Evolutionary conservation across 2,329 filamentous ascomycete species (phyloP).

Genomic region (Elsinoe necatrix): DNA sequence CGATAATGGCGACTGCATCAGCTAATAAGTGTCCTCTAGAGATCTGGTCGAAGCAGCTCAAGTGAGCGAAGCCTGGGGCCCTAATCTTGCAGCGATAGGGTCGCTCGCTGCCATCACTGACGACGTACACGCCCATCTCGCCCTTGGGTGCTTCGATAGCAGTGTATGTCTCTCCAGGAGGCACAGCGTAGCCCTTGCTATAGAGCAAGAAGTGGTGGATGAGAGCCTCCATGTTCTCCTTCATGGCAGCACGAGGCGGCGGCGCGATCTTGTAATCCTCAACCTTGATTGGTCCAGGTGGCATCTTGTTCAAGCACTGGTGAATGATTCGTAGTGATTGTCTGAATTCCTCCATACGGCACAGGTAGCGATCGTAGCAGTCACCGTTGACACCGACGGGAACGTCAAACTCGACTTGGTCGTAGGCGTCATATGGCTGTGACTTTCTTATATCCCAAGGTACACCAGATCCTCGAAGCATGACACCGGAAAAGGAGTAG

Average conservation of each 20-base stretch:
- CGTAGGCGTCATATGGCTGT: slow-evolving; percentile 95
- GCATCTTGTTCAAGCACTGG: slow-evolving; percentile 99
- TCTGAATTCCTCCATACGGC: slow-evolving; percentile 99
- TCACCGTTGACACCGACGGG: slow-evolving; percentile 94
- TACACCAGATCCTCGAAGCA: slow-evolving; percentile 93
- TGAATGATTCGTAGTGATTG: slow-evolving; percentile 97
- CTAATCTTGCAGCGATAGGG: slow-evolving; percentile 97
- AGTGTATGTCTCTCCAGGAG: slow-evolving; percentile 94
- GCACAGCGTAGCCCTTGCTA: slow-evolving; percentile 96
- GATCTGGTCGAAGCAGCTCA: slow-evolving; percentile 89
- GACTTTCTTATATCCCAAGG: slow-evolving; percentile 97
- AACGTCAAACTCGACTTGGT: slow-evolving; percentile 95
- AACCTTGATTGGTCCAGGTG: slow-evolving; percentile 81
- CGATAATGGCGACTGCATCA: slow-evolving; percentile 92
- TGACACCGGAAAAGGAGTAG: slow-evolving; percentile 92
- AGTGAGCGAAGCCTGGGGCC: slow-evolving; percentile 90
- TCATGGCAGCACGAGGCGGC: slow-evolving; percentile 95
- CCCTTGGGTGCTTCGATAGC: slow-evolving; percentile 99
- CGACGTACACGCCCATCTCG: slow-evolving; percentile 96
- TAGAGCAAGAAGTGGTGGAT: slow-evolving; percentile 99
- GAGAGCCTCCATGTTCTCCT: slow-evolving; percentile 99
- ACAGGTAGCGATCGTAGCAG: slow-evolving; percentile 98
- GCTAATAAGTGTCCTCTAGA: slow-evolving; percentile 86
- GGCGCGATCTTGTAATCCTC: slow-evolving; percentile 99
- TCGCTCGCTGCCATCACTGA: slow-evolving; percentile 91